A percentile compares a stretch with the other conserved stretches of the same genome.
phyloP scores from a whole-genome alignment of 2,329 filamentous ascomycete genomes.

The Colletotrichum sp. region DNA sequence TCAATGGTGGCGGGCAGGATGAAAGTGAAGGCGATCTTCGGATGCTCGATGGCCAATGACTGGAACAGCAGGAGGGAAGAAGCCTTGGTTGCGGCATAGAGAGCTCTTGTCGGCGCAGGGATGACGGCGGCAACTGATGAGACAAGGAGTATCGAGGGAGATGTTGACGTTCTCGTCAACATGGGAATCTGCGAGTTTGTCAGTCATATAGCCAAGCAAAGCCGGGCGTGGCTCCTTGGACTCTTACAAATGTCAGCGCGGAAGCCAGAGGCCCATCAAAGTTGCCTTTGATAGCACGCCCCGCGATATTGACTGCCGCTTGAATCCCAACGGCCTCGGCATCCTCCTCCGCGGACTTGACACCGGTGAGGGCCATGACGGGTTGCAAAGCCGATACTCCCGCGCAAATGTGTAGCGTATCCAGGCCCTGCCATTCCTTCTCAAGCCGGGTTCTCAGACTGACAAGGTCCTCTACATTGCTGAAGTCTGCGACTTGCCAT shows the following conservation, averaged over 20 bases:
- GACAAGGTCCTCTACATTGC: neutral
- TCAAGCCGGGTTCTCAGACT: neutral
- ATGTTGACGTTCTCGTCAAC: slow-evolving; percentile 2
- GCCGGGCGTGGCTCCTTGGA: neutral
- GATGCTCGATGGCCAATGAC: slow-evolving; percentile 9
- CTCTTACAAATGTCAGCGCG: neutral
- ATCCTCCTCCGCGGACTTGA: neutral
- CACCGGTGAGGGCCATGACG: slow-evolving; percentile 9
- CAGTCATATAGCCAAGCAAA: neutral
- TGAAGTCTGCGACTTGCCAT: slow-evolving; percentile 1
- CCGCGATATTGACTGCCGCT: neutral
- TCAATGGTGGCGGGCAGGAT: slow-evolving; percentile 11
- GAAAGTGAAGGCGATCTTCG: slow-evolving; percentile 3
- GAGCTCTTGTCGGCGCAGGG: slow-evolving; percentile 2
- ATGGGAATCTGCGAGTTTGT: slow-evolving; percentile 1
- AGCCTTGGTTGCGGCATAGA: slow-evolving; percentile 9
- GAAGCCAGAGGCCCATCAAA: slow-evolving; percentile 4
- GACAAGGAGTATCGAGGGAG: neutral
- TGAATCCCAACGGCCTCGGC: neutral
- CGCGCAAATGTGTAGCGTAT: slow-evolving; percentile 5
- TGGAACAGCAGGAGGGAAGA: slow-evolving; percentile 2
- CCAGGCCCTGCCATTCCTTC: neutral
- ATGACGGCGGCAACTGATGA: slow-evolving; percentile 12
- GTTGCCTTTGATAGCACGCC: slow-evolving; percentile 6
- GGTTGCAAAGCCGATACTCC: slow-evolving; percentile 7